Evolutionary conservation across 176 grass and related monocot species (phyloP).

Genomic region (Eragrostis nindensis): DNA sequence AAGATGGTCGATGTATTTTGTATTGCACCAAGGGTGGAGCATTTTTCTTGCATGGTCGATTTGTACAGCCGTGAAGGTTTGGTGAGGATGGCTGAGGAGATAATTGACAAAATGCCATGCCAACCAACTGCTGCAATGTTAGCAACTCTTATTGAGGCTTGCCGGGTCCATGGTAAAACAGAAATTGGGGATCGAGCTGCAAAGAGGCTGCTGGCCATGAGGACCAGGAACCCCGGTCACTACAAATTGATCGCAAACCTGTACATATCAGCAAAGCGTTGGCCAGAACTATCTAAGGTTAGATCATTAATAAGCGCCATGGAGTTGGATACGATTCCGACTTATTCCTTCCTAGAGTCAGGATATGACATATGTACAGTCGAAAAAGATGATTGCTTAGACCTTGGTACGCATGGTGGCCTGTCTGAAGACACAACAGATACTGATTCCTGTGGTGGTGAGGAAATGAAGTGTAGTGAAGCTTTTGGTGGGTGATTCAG

Average conservation of each 20-base stretch:
- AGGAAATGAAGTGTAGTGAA: constrained; percentile 55
- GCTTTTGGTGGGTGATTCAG: constrained; percentile 45
- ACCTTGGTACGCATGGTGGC: neutral
- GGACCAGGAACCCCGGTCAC: constrained; percentile 52
- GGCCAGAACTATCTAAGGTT: constrained; percentile 64
- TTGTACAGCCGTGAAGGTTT: constrained; percentile 64
- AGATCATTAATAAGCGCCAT: constrained; percentile 52
- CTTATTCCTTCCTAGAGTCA: constrained; percentile 48
- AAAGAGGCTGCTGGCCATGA: constrained; percentile 63
- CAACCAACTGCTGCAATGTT: constrained; percentile 69
- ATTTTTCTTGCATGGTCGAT: constrained; percentile 74
- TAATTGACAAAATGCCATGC: constrained; percentile 54
- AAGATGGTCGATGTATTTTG: constrained; percentile 57
- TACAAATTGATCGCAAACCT: constrained; percentile 64
- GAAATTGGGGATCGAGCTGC: constrained; percentile 61
- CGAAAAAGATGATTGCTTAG: constrained; percentile 34
- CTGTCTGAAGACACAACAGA: constrained; percentile 32
- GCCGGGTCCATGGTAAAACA: constrained; percentile 49
- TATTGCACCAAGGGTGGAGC: constrained; percentile 57
- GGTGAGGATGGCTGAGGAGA: constrained; percentile 58
- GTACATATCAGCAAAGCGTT: constrained; percentile 59
- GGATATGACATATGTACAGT: constrained; percentile 23
- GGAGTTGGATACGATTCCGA: constrained; percentile 57
- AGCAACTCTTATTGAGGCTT: constrained; percentile 68
- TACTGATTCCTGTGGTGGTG: constrained; percentile 52